These are phyloP conservation scores for Populus hybrid DNA, from an alignment of 441 rosid genomes.

Conservation along the genomic window DNA sequence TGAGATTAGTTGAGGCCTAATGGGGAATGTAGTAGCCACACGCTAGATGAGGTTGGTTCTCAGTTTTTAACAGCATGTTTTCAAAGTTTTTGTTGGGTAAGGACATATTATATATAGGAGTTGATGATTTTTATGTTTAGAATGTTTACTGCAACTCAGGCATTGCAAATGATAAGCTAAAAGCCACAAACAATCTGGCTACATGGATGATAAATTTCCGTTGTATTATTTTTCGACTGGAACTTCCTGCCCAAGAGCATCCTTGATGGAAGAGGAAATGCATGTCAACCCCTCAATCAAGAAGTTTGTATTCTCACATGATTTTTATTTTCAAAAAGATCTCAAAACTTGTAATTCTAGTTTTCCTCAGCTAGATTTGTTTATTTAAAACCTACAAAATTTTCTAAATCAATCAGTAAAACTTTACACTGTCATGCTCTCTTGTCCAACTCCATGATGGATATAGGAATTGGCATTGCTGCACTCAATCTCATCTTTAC, in stretches of 20 bases:
- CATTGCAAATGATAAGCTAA: neutral
- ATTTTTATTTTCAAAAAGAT: neutral
- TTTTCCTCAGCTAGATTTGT: neutral
- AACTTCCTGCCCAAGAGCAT: neutral
- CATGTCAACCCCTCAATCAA: neutral
- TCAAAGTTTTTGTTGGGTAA: neutral
- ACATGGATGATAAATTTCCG: neutral
- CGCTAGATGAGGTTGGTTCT: constrained; percentile 22
- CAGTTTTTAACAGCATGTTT: neutral
- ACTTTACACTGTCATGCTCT: neutral
- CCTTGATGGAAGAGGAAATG: neutral
- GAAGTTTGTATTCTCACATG: neutral
- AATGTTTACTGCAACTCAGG: neutral
- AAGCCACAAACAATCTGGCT: neutral
- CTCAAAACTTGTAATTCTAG: neutral
- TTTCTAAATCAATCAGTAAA: neutral
- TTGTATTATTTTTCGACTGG: neutral
- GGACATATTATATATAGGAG: neutral
- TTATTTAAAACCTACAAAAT: neutral
- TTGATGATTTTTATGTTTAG: neutral
- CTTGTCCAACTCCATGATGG: neutral
- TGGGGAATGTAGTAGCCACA: constrained; percentile 79
- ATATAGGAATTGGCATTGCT: neutral
- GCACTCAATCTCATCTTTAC: constrained; percentile 11
- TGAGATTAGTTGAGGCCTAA: constrained; percentile 71